These are phyloP conservation scores for Chaetomiaceae sp. DNA, from an alignment of 2,329 filamentous ascomycete genomes.

Conservation along the genomic window DNA sequence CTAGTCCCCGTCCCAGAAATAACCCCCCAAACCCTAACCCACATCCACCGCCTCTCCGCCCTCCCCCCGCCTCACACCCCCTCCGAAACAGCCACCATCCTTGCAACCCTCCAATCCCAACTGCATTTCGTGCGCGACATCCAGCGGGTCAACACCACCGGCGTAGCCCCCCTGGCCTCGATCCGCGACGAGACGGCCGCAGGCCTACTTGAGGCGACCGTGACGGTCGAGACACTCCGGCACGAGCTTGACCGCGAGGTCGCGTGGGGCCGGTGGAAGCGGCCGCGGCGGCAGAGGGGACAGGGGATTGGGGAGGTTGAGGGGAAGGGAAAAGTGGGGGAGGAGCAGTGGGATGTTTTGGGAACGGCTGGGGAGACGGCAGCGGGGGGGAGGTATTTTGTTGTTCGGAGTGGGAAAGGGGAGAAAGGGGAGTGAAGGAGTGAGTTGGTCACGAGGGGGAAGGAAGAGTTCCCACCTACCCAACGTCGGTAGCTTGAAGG, in stretches of 20 bases:
- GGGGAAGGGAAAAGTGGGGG: slow-evolving; percentile 30
- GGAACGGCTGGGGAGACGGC: slow-evolving; percentile 59
- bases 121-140: slow-evolving; percentile 87
- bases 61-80: slow-evolving; percentile 64
- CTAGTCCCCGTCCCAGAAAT: no score
- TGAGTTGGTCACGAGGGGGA: neutral
- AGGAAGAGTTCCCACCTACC: no score
- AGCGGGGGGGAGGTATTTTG: slow-evolving; percentile 71
- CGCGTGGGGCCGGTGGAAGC: slow-evolving; percentile 49
- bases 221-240: slow-evolving; percentile 51
- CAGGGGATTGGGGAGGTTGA: slow-evolving; percentile 21
- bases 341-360: slow-evolving; percentile 67
- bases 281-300: slow-evolving; percentile 36
- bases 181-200: slow-evolving; percentile 73
- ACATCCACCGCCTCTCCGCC: slow-evolving; percentile 84
- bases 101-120: slow-evolving; percentile 72
- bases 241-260: slow-evolving; percentile 57
- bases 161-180: slow-evolving; percentile 67
- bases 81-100: slow-evolving; percentile 64
- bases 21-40: slow-evolving; percentile 52
- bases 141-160: slow-evolving; percentile 69
- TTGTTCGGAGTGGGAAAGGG: slow-evolving; percentile 59
- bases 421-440: neutral
- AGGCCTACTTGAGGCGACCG: slow-evolving; percentile 51
- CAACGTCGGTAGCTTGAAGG: no score